Evolutionary conservation across 768 basidiomycete species (phyloP), one percentile per base, ranked within the genome.

Genomic region (Lactifluus echinatus): DNA sequence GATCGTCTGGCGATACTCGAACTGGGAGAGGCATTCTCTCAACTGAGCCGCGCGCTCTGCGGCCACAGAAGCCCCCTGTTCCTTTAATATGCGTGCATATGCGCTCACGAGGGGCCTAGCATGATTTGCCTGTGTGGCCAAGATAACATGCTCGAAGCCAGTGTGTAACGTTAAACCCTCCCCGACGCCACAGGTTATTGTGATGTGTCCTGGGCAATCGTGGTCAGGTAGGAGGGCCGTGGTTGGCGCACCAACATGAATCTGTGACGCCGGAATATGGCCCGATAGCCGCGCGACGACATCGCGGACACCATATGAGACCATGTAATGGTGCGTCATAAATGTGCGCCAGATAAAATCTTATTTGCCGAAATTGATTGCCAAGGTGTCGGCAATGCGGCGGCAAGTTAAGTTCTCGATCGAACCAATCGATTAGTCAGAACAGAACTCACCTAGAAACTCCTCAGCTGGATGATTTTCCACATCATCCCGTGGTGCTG

Each of bases 51-150:
- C 64, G 10, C 65, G 65, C 19, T 65, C 52, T 23, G 67, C 58
- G 53, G 39, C 51, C 15, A 8, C 43, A 39, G 24, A 44, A 12
- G 46, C 42, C 43, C 15, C 17, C 10, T n/a, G 47, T 40, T 45
- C 28, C 1, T 72, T 68, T 2, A 82, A 67, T 12, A 75, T 72
- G 14, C 72, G 59, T 2, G 70, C 66, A 60, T 81, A 83, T 0
- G 74, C 73, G 0, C 69, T 66, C 14, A 89, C 69, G 4, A 89
- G 69, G 5, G 75, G 73, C 14, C 73, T 68, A 14, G 84, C 86
- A 28, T 80, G 78, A 47, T 79, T 79, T 6, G 87, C 87, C 66
- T 89, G 87, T 0, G 88, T 89, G 5, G 85, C 87, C 48, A 89
- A 74, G 6, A 89, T 70, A 56, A 92, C 70, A 65, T 85, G 83